These are phyloP conservation scores for Oryza meyeriana DNA, from an alignment of 176 grass and related monocot species.

Conservation along the genomic window DNA sequence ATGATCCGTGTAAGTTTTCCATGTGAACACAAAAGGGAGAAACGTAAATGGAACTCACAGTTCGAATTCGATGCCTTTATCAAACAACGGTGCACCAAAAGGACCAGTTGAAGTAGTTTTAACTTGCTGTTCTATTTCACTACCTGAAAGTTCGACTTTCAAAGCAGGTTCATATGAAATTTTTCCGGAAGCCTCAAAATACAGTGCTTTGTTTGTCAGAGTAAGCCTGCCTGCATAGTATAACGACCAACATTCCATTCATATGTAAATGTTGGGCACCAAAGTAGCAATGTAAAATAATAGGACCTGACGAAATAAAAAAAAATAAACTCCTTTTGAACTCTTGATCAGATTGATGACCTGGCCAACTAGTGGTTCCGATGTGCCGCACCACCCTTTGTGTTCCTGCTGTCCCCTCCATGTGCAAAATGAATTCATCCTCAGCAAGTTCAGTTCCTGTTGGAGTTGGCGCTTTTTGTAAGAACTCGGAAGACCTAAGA, in stretches of 20 bases:
- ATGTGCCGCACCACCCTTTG: conserved; percentile 84
- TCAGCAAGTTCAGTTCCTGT: conserved; percentile 64
- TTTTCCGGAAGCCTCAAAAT: conserved; percentile 74
- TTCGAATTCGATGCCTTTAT: conserved; percentile 76
- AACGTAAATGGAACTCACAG: conserved; percentile 48
- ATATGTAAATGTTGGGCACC: background rate
- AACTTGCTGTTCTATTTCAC: conserved; percentile 57
- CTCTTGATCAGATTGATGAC: conserved; percentile 34
- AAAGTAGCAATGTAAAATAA: background rate
- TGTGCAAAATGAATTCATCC: conserved; percentile 82
- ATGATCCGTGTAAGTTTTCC: background rate
- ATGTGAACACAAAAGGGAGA: background rate
- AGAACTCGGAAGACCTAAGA: conserved; percentile 54
- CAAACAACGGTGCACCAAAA: conserved; percentile 85
- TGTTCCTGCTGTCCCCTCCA: conserved; percentile 66
- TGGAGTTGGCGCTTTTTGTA: conserved; percentile 59
- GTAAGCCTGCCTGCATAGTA: conserved; percentile 61
- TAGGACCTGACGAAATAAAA: conserved; percentile 10
- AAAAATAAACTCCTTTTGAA: conserved; percentile 18
- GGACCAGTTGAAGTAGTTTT: conserved; percentile 81
- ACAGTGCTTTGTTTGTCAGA: conserved; percentile 82
- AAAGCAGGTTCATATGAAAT: conserved; percentile 70
- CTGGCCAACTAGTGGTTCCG: conserved; percentile 70
- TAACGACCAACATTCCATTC: background rate
- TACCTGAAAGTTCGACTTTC: conserved; percentile 65